A percentile compares a stretch with the other conserved stretches of the same genome.
Conservation (phyloP, 164 flowering plant genomes). For the Vitis amurensis region DNA sequence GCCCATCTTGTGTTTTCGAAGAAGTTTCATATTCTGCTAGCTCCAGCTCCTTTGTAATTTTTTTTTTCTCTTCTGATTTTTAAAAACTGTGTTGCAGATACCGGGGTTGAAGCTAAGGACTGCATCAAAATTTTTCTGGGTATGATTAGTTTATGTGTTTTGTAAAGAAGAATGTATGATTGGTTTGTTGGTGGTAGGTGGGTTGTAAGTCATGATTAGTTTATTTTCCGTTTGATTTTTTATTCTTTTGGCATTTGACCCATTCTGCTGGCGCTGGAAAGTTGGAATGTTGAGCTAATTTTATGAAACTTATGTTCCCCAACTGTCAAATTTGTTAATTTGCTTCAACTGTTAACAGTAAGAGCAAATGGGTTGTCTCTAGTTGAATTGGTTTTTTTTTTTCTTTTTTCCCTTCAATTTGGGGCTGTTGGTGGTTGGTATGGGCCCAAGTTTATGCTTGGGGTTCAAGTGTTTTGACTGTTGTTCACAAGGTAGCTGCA, state of each 20-base stretch:
- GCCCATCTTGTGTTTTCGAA: no score
- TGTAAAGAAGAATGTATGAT: neutral
- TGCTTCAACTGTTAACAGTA: neutral
- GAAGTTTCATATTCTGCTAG: neutral
- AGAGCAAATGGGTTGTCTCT: neutral
- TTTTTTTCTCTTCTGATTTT: neutral
- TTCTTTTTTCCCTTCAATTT: neutral
- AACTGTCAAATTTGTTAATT: neutral
- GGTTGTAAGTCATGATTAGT: neutral
- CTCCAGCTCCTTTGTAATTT: neutral
- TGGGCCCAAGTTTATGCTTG: neutral
- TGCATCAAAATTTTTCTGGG: constrained; percentile 80
- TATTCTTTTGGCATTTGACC: neutral
- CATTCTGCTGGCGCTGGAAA: no score
- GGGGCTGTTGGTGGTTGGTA: neutral
- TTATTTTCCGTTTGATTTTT: neutral
- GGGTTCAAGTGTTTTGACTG: neutral
- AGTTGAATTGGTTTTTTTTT: neutral
- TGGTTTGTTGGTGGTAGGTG: no score
- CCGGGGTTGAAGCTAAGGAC: constrained; percentile 76
- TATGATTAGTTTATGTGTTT: constrained; percentile 18
- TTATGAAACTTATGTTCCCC: no score
- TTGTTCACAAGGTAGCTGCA: neutral
- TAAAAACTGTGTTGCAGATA: constrained; percentile 43
- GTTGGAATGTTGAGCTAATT: no score